These are phyloP conservation scores for Aureobasidium mangrovei DNA, from an alignment of 2,329 filamentous ascomycete genomes.

Conservation along the genomic window DNA sequence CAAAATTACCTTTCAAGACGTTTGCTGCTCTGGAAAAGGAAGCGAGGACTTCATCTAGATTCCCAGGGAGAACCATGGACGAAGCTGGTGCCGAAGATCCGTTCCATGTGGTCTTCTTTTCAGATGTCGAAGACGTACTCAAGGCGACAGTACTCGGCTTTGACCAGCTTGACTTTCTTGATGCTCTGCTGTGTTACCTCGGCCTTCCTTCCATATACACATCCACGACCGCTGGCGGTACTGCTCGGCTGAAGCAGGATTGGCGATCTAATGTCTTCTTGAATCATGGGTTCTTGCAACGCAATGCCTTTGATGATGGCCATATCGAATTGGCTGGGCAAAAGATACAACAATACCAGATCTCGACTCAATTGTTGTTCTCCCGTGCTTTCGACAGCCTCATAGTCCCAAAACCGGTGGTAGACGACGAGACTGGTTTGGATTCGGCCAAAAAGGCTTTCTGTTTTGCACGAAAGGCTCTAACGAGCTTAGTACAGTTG, in stretches of 20 bases:
- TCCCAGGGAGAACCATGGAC: slow-evolving; percentile 67
- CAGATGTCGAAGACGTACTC: slow-evolving; percentile 61
- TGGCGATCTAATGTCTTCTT: slow-evolving; percentile 9
- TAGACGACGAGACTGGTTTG: neutral
- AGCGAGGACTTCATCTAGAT: slow-evolving; percentile 39
- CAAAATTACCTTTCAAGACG: slow-evolving; percentile 30
- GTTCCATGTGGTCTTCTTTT: slow-evolving; percentile 70
- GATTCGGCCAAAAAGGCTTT: no score
- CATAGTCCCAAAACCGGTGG: neutral
- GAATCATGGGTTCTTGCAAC: slow-evolving; percentile 2
- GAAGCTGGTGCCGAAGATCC: slow-evolving; percentile 58
- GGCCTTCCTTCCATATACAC: slow-evolving; percentile 41
- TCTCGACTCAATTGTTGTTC: slow-evolving; percentile 15
- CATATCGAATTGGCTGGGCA: neutral
- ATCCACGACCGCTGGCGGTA: neutral
- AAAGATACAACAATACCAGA: neutral
- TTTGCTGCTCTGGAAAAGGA: slow-evolving; percentile 49
- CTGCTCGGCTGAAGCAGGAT: neutral
- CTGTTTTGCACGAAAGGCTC: slow-evolving; percentile 35
- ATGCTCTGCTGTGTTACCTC: slow-evolving; percentile 51
- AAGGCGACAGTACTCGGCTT: slow-evolving; percentile 32
- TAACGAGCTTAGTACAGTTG: slow-evolving; percentile 49
- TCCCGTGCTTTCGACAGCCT: neutral
- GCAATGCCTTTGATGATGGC: no score
- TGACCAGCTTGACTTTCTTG: slow-evolving; percentile 46